phyloP scores from a whole-genome alignment of 2,329 filamentous ascomycete genomes.

The Paracoccidioides lutzii region DNA sequence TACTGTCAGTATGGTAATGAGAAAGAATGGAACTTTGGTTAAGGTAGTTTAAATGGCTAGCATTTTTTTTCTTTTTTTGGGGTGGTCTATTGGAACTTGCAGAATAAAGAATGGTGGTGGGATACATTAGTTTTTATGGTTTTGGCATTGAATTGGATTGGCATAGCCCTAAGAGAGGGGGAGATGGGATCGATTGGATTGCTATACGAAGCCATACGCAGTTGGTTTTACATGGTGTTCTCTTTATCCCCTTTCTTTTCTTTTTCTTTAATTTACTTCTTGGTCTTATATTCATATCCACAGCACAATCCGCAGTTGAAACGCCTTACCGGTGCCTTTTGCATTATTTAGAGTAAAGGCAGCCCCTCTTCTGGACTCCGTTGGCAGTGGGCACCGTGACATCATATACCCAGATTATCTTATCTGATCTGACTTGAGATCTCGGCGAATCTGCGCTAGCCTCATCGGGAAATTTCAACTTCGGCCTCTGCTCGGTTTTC shows the following conservation, averaged over 20 bases:
- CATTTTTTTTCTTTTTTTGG: not conserved
- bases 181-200: too few species aligned
- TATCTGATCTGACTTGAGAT: not conserved
- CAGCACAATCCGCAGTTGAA: too few species aligned
- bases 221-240: not conserved
- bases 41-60: not conserved
- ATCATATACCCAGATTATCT: not conserved
- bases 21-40: not conserved
- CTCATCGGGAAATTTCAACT: not conserved
- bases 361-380: too few species aligned
- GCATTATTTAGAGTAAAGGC: too few species aligned
- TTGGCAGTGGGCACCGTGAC: too few species aligned
- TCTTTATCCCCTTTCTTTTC: not conserved
- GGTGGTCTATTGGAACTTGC: not conserved
- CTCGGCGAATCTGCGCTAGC: not conserved
- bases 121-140: too few species aligned
- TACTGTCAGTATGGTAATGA: not conserved
- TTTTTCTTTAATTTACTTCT: not conserved
- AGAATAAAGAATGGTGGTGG: too few species aligned
- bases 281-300: not conserved
- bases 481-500: not conserved
- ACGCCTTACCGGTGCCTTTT: too few species aligned
- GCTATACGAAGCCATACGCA: too few species aligned
- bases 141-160: too few species aligned
- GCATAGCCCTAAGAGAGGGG: too few species aligned